phyloP scores from a whole-genome alignment of 208 protist species.

The Ichthyophonus hoferi region DNA sequence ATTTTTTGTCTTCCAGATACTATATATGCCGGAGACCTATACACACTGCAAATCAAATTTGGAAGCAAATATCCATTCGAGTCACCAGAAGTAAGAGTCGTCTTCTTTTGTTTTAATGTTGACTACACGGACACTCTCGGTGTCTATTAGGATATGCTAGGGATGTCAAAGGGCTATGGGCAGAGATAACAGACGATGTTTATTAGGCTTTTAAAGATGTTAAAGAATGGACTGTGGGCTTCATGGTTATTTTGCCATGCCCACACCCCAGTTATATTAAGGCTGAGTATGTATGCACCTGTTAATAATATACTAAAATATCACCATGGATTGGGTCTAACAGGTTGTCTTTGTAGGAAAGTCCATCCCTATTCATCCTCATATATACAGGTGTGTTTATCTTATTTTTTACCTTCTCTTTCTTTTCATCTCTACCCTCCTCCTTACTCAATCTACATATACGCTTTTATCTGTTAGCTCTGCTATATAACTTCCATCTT shows the following conservation, averaged over 20 bases:
- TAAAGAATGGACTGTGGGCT: too few species aligned
- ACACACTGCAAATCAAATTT: conserved; percentile 29
- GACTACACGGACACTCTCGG: too few species aligned
- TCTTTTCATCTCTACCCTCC: not conserved
- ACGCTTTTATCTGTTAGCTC: not conserved
- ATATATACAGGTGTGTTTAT: conserved; percentile 34
- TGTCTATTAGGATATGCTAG: too few species aligned
- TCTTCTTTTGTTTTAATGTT: too few species aligned
- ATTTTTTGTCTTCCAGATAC: not conserved
- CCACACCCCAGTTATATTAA: too few species aligned
- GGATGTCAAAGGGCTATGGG: too few species aligned
- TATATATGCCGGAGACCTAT: conserved; percentile 17
- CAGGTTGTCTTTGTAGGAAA: conserved; percentile 33
- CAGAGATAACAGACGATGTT: too few species aligned
- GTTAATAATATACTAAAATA: too few species aligned
- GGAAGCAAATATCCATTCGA: conserved; percentile 31
- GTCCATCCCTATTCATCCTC: conserved; percentile 18
- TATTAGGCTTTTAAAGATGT: too few species aligned
- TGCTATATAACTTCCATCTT: not conserved
- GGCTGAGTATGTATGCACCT: too few species aligned
- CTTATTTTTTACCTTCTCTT: not conserved
- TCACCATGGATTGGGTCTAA: too few species aligned
- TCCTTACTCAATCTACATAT: not conserved
- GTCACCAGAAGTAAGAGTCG: conserved; percentile 8
- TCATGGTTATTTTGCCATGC: too few species aligned